These are phyloP conservation scores for Phialemoniopsis sp. DNA, from an alignment of 2,329 filamentous ascomycete genomes.

Conservation along the genomic window DNA sequence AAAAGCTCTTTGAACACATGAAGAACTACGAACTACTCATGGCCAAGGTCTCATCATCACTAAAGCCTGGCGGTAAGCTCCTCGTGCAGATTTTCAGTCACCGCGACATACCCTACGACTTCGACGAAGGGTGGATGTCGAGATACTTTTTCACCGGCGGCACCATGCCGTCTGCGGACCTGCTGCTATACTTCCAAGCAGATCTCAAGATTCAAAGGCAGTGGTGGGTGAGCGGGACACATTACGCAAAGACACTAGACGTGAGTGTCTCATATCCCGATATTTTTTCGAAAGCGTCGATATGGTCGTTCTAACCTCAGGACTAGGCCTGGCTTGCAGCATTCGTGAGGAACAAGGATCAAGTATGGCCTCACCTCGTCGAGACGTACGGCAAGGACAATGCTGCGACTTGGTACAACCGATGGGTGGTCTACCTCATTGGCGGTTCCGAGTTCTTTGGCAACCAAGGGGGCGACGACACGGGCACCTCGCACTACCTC, in stretches of 20 bases:
- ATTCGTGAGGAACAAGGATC: constrained; percentile 53
- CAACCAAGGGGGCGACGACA: constrained; percentile 60
- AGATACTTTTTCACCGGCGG: constrained; percentile 70
- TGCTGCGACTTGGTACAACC: constrained; percentile 59
- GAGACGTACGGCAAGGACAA: constrained; percentile 62
- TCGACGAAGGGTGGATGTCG: constrained; percentile 71
- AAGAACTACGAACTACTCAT: constrained; percentile 69
- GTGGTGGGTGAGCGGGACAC: constrained; percentile 67
- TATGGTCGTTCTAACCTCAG: background rate
- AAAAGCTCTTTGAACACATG: constrained; percentile 75
- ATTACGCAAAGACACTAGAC: constrained; percentile 69
- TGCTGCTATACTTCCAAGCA: constrained; percentile 63
- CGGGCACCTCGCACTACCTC: constrained; percentile 64
- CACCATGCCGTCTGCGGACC: constrained; percentile 65
- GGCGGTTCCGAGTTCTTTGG: constrained; percentile 67
- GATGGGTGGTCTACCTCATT: constrained; percentile 71
- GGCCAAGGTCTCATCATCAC: constrained; percentile 55
- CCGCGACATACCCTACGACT: constrained; percentile 63
- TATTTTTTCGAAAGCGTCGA: background rate
- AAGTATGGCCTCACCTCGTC: constrained; percentile 59
- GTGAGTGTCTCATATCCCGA: constrained; percentile 24
- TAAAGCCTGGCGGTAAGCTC: constrained; percentile 61
- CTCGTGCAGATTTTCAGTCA: constrained; percentile 69
- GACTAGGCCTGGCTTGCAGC: constrained; percentile 57
- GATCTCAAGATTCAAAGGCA: constrained; percentile 56